These are phyloP conservation scores for Neofusicoccum kwambonambiense DNA, from an alignment of 2,329 filamentous ascomycete species.

Conservation along the genomic window DNA sequence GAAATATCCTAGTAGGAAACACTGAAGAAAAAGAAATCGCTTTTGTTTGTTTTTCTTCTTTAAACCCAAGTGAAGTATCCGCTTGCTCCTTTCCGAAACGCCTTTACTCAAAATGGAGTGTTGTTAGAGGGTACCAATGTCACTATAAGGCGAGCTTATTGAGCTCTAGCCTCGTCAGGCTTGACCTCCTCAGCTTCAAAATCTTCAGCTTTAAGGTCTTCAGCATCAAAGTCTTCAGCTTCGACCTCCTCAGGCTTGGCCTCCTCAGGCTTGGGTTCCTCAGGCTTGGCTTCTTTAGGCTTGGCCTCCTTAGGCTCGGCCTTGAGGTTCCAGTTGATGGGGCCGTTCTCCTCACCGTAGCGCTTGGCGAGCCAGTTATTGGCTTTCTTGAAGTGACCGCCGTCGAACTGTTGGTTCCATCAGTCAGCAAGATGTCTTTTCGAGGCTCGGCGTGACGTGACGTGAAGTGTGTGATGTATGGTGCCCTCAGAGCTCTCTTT, in stretches of 20 bases:
- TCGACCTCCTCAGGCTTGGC: no score
- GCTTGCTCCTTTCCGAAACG: not conserved
- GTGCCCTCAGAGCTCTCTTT: slow-evolving; percentile 18
- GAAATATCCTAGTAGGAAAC: no score
- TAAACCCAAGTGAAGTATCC: not conserved
- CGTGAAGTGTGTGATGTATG: not conserved
- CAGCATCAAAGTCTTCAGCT: no score
- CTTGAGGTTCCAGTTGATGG: slow-evolving; percentile 80
- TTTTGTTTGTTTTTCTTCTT: not conserved
- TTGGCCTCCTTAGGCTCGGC: slow-evolving; percentile 42
- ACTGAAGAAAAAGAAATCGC: not conserved
- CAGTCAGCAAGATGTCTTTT: not conserved
- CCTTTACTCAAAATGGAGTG: not conserved
- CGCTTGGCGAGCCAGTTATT: slow-evolving; percentile 80
- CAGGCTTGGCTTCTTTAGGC: no score
- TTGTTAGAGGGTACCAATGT: no score
- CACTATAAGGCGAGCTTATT: no score
- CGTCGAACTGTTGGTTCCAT: slow-evolving; percentile 57
- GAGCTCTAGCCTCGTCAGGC: no score
- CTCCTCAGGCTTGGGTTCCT: no score
- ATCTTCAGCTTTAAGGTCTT: no score
- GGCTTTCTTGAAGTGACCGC: slow-evolving; percentile 74
- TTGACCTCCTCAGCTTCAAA: no score
- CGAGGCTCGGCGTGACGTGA: not conserved
- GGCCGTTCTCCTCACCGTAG: slow-evolving; percentile 71